Evolutionary conservation across 345 rosid species (phyloP), one percentile per base, ranked within the genome.

Genomic region (Brassica rapa): DNA sequence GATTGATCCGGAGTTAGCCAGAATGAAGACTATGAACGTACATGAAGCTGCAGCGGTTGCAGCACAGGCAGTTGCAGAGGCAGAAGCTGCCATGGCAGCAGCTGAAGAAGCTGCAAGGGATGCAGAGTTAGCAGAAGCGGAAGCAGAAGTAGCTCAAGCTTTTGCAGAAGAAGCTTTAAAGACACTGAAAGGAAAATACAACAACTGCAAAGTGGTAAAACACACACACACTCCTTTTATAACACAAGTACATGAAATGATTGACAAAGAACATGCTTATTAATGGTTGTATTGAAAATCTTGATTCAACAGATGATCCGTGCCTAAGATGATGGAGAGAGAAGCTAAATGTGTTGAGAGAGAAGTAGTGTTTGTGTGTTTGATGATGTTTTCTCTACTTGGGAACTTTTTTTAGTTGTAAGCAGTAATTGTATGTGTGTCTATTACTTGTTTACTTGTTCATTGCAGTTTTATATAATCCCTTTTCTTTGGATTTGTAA

Each of bases 71-170:
- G 99, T 95, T 80, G 90, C 90, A 33, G 91, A 90, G 83, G 98
- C 99, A 69, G 99, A 93, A 82, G 91, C 88, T 77, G 96, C 96
- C 30, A 88, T 91, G 57, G 93, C 91, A 5, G 97, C 83, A 73
- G 99, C 99, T 64, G 98, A 93, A 76, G 94, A 87, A 86, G 99
- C 99, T 79, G 93, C 91, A 8, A 93, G 87, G 73, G 99, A 93
- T 77, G 98, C 99, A 4, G 96, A 96, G 78, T 87, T 82, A 68
- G 97, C 97, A 8, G 99, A 96, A 81, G 98, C 97, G 14, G 90
- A 91, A 76, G 99, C 97, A 16, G 97, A 90, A 80, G 94, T 86
- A 46, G 99, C 98, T 64, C 88, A 87, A 80, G 98, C 96, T 83
- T 90, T 88, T 77, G 94, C 93, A 16, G 97, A 91, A 65, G 98